Base-by-base conservation (phyloP, 805 yeast species). In the Hanseniaspora jakobsenii region DNA sequence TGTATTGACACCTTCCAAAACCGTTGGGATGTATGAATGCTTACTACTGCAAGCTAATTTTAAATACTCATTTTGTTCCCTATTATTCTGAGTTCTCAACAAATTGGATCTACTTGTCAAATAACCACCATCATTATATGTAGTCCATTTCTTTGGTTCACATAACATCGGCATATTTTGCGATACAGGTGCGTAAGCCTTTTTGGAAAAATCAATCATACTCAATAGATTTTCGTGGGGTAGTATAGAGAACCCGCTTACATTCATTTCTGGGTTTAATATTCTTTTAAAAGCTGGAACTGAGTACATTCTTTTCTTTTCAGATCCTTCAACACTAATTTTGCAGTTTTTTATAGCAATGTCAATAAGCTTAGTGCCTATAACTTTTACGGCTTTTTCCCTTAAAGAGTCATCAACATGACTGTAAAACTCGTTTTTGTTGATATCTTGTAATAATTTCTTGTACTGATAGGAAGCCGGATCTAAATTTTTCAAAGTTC, bases 91-190 rank as follows among this genome's bases (percentile, higher is more conserved):
- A 13, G 84, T 73, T 58, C 97, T 72, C 53, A 91, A 73, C 31
- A 91, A 64, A 3, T 70, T 62, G 14, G 75, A 69, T 49, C 72
- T 75, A 12, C 81, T 68, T 55, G 76, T 78, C 48, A 73, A 66
- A 55, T 84, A 87, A 0, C 96, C 98, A 52, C 98, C 98, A 46
- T 73, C 72, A 55, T 78, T 77, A 72, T 78, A 78, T 9, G 75
- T 64, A 0, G 76, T 71, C 98, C 98, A 91, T 4, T 85, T 84
- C 45, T 77, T 67, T n/a, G 98, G 98, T 50, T 76, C 74, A 7
- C 82, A 80, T 38, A 91, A 67, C 98, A 91, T 91, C 7, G 98
- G 98, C 42, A 91, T n/a, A n/a, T n/a, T n/a, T n/a, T n/a, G n/a
- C n/a, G n/a, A n/a, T n/a, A n/a, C n/a, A n/a, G n/a, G n/a, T n/a